Conservation (phyloP, 2,329 filamentous ascomycete species). For the Aspergillus sp. region DNA sequence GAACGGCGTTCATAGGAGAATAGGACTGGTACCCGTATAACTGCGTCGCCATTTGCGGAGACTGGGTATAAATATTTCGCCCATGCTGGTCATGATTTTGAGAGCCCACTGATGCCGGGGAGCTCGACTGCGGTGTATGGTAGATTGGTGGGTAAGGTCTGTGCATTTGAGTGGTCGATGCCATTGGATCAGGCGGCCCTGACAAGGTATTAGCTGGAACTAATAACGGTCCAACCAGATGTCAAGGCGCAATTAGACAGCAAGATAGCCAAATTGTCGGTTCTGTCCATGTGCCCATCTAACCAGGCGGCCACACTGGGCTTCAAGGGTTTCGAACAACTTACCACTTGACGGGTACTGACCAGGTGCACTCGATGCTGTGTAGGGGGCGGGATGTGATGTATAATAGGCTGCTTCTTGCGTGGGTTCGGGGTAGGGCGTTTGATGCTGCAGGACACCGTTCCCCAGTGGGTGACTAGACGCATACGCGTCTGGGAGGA, state of each 20-base stretch:
- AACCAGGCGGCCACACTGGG: too few relatives aligned
- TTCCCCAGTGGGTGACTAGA: constrained; percentile 20
- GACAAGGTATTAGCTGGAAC: too few relatives aligned
- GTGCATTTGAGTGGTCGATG: constrained; percentile 55
- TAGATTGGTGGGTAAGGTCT: constrained; percentile 82
- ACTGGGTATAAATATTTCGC: constrained; percentile 73
- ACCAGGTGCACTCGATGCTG: constrained; percentile 67
- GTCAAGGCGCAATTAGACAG: too few relatives aligned
- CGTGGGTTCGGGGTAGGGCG: constrained; percentile 58
- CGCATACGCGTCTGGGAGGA: constrained; percentile 23
- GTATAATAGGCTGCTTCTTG: constrained; percentile 67
- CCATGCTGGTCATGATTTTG: constrained; percentile 80
- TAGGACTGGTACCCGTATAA: constrained; percentile 68
- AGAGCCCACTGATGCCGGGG: constrained; percentile 84
- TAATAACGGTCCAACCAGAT: too few relatives aligned
- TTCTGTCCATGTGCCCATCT: too few relatives aligned
- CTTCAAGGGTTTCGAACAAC: constrained; percentile 23
- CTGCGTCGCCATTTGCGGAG: constrained; percentile 68
- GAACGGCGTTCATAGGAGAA: constrained; percentile 42
- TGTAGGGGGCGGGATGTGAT: constrained; percentile 72
- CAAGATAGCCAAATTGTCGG: too few relatives aligned
- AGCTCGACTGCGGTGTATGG: constrained; percentile 90
- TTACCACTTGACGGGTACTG: constrained; percentile 82
- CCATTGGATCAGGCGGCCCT: constrained; percentile 66
- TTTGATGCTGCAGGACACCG: constrained; percentile 43